Evolutionary conservation across 2,329 filamentous ascomycete species (phyloP).

Genomic region (Ophiostoma tasmaniense): DNA sequence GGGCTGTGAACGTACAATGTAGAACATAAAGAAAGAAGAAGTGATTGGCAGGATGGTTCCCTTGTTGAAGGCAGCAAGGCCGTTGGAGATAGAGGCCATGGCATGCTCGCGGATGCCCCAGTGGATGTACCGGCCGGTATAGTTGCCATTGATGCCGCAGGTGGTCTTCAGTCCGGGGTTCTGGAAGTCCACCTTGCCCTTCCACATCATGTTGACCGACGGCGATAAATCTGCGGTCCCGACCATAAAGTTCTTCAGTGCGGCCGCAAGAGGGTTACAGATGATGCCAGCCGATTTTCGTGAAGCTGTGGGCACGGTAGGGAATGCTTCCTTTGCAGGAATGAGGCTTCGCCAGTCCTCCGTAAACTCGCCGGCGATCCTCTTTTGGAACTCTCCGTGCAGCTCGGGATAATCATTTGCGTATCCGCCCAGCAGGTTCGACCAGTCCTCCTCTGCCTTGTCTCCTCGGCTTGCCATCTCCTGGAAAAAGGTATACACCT

Average conservation of each 20-base stretch:
- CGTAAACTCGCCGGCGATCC: slow-evolving; percentile 27
- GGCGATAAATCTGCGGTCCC: slow-evolving; percentile 40
- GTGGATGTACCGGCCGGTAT: slow-evolving; percentile 46
- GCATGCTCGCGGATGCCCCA: slow-evolving; percentile 55
- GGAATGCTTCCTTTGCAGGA: slow-evolving; percentile 28
- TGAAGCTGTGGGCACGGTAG: slow-evolving; percentile 44
- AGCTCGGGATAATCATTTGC: slow-evolving; percentile 22
- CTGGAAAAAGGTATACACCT: slow-evolving; percentile 43
- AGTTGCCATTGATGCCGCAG: neutral
- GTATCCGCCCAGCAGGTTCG: slow-evolving; percentile 25
- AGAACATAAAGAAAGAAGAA: slow-evolving; percentile 51
- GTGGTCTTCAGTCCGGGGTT: slow-evolving; percentile 29
- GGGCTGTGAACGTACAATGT: slow-evolving; percentile 22
- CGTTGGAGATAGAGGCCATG: slow-evolving; percentile 51
- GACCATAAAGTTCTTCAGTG: slow-evolving; percentile 35
- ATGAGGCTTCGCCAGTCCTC: slow-evolving; percentile 42
- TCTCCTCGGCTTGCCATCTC: slow-evolving; percentile 40
- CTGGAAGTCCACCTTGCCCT: slow-evolving; percentile 43
- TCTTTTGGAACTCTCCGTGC: slow-evolving; percentile 29
- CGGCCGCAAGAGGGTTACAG: slow-evolving; percentile 38
- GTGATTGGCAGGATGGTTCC: slow-evolving; percentile 47
- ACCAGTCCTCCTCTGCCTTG: slow-evolving; percentile 41
- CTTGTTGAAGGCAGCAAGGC: slow-evolving; percentile 45
- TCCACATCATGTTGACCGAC: slow-evolving; percentile 43
- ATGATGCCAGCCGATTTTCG: slow-evolving; percentile 40